Base-by-base conservation (phyloP, 1,284 basidiomycete species). In the Ceraceosorus guamensis region DNA sequence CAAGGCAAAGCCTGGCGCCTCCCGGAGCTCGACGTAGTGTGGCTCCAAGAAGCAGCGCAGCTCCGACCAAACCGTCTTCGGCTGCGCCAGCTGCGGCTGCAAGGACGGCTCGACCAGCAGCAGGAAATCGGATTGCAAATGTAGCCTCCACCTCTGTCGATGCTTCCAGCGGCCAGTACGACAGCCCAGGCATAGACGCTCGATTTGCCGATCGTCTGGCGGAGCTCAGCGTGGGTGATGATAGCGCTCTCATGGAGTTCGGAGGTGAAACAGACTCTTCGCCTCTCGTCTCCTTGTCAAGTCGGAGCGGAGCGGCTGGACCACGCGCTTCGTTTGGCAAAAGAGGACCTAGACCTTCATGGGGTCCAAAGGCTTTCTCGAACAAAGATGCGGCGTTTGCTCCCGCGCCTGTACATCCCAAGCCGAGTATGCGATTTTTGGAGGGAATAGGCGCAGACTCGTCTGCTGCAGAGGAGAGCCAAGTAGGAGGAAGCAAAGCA, bases 361-460 rank as follows among this genome's bases (percentile, higher is more conserved):
- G 52, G 52, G 52, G 52, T n/a, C 52, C 52, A 13, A 53, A 53
- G 48, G 52, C 41, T 30, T 48, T 48, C 11, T 45, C 47, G 46
- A 52, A 43, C 39, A 10, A 10, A 10, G 10, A 10, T 16, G 16
- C 10, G 39, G 16, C 39, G 10, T 16, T 10, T 10, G 39, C 39
- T 43, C n/a, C n/a, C n/a, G n/a, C n/a, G n/a, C n/a, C n/a, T n/a
- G n/a, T n/a, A n/a, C n/a, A n/a, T n/a, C n/a, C n/a, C n/a, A n/a
- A n/a, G n/a, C n/a, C n/a, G n/a, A n/a, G n/a, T n/a, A 41, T 41
- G 37, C 37, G 37, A 8, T n/a, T 41, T 8, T n/a, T 41, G 8
- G 37, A 41, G 37, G 37, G 37, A 8, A 41, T 41, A 8, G n/a
- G n/a, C n/a, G 37, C 37, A 8, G 37, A 41, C 37, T 41, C 37